A percentile compares a stretch with the other conserved stretches of the same genome.
Conservation (phyloP, 2,329 filamentous ascomycete species). For the Thermothelomyces thermophilus region DNA sequence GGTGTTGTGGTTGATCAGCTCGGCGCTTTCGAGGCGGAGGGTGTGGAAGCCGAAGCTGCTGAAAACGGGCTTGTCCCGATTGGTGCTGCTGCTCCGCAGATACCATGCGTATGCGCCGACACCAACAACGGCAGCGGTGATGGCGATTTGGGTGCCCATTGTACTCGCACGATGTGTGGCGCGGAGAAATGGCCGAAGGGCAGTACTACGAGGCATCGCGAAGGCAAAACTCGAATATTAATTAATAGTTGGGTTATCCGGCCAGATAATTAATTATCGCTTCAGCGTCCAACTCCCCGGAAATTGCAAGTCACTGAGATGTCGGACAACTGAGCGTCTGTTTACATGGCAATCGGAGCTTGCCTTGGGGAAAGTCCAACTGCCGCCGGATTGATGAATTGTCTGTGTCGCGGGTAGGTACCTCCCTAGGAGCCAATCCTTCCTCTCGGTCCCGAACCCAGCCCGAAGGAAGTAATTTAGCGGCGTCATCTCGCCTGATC, state of each 20-base stretch:
- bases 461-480: no score
- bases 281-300: constrained; percentile 22
- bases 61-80: constrained; percentile 20
- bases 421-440: no score
- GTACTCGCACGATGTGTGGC: constrained; percentile 18
- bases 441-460: constrained; percentile 6
- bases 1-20: constrained; percentile 52
- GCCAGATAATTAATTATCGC: not conserved
- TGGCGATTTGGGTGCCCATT: constrained; percentile 23
- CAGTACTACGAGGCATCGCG: constrained; percentile 15
- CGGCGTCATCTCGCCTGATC: no score
- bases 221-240: no score
- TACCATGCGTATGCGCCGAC: constrained; percentile 23
- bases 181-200: constrained; percentile 13
- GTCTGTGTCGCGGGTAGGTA: no score
- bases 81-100: constrained; percentile 10
- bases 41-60: constrained; percentile 35
- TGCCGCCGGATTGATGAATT: not conserved
- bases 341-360: constrained; percentile 22
- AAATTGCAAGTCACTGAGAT: not conserved
- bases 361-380: constrained; percentile 26
- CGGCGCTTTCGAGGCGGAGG: constrained; percentile 44
- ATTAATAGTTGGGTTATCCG: no score
- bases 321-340: constrained; percentile 7
- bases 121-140: constrained; percentile 24